Conservation (phyloP, 768 basidiomycete genomes). For the Tricholoma sp. region DNA sequence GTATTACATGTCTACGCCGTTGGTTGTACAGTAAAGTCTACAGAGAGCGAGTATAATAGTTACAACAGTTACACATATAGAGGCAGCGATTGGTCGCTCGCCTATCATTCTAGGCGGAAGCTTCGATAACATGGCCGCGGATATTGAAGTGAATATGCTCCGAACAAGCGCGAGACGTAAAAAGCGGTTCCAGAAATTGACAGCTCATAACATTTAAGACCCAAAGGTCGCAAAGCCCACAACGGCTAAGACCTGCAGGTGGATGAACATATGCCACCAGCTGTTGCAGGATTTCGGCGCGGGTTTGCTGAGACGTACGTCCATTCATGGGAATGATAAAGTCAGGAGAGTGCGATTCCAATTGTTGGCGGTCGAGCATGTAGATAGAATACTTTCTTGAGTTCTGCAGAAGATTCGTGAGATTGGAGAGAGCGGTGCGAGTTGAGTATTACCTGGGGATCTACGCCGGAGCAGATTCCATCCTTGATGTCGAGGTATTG, state of each 20-base stretch:
- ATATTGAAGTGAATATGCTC: constrained; percentile 2
- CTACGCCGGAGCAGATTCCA: neutral
- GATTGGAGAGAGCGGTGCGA: neutral
- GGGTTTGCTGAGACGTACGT: neutral
- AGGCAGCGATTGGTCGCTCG: neutral
- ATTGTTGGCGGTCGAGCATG: neutral
- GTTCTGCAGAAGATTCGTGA: neutral
- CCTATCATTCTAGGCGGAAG: neutral
- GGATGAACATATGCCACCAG: neutral
- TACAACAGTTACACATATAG: neutral
- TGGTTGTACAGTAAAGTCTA: neutral
- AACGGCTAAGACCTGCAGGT: neutral
- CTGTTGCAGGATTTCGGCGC: neutral
- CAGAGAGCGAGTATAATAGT: neutral
- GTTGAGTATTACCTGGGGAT: neutral
- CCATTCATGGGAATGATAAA: neutral
- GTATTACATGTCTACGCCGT: neutral
- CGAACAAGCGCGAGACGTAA: neutral
- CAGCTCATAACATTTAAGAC: neutral
- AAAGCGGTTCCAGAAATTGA: constrained; percentile 1
- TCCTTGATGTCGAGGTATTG: neutral
- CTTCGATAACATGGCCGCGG: neutral
- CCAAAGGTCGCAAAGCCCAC: neutral
- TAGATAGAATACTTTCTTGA: neutral
- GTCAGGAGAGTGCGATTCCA: neutral